A percentile compares a stretch with the other conserved stretches of the same genome.
phyloP scores from a whole-genome alignment of 331 rosid species.

The Cucumis variabilis region DNA sequence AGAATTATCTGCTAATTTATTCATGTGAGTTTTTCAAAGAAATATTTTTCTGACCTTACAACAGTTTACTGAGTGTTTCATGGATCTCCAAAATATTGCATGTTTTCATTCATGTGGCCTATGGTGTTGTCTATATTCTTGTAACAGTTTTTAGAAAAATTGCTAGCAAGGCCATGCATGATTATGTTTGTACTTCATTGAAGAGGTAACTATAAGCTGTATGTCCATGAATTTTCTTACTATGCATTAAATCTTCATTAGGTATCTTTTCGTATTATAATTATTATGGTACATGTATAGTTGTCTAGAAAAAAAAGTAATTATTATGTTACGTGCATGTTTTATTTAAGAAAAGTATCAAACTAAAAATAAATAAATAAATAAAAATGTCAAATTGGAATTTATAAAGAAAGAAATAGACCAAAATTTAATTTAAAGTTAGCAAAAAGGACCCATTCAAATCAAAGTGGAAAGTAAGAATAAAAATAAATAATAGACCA shows the following conservation, averaged over 20 bases:
- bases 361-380: no score
- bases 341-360: no score
- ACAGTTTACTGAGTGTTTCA: neutral
- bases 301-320: no score
- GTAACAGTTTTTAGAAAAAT: neutral
- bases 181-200: neutral
- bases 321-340: no score
- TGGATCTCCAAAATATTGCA: neutral
- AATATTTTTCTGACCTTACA: neutral
- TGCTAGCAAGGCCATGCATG: neutral
- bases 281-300: no score
- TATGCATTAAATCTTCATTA: neutral
- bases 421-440: no score
- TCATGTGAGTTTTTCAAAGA: neutral
- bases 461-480: no score
- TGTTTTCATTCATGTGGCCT: constrained; percentile 4
- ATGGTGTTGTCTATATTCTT: neutral
- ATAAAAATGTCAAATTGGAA: no score
- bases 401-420: no score
- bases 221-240: constrained; percentile 6
- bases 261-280: no score
- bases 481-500: no score
- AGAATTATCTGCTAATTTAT: constrained; percentile 9
- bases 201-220: neutral
- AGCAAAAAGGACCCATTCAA: no score